phyloP scores from a whole-genome alignment of 345 rosid genomes.

The Triadica sebifera region DNA sequence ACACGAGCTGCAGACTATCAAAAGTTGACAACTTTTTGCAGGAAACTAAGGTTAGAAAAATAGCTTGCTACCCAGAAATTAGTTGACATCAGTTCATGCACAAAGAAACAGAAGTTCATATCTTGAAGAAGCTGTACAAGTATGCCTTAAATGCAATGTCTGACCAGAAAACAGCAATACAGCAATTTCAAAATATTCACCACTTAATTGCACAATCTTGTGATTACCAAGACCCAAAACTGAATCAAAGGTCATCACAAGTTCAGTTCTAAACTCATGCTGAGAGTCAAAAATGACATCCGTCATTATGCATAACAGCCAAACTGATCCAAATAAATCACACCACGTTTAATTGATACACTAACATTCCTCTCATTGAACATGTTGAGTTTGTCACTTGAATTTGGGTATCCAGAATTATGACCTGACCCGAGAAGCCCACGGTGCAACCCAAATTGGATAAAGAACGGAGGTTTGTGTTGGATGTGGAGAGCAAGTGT shows the following conservation, averaged over 20 bases:
- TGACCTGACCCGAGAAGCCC: no score
- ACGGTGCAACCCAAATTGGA: no score
- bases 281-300: background rate
- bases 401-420: no score
- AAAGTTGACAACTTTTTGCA: background rate
- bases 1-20: conserved; percentile 16
- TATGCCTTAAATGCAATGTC: background rate
- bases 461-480: no score
- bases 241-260: background rate
- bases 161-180: no score
- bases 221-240: background rate
- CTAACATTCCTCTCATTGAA: background rate
- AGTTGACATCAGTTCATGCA: background rate
- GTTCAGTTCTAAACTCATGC: background rate
- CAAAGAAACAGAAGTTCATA: background rate
- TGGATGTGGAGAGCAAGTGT: no score
- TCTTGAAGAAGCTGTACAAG: background rate
- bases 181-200: no score
- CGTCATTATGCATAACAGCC: background rate
- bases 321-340: background rate
- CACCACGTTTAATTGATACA: background rate
- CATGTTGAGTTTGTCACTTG: no score
- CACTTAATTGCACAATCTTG: background rate
- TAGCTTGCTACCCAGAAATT: background rate
- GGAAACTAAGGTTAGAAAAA: background rate